Evolutionary conservation across 139 green algal species (phyloP), one percentile per base, ranked within the genome.

Genomic region (Dunaliella sp.): DNA sequence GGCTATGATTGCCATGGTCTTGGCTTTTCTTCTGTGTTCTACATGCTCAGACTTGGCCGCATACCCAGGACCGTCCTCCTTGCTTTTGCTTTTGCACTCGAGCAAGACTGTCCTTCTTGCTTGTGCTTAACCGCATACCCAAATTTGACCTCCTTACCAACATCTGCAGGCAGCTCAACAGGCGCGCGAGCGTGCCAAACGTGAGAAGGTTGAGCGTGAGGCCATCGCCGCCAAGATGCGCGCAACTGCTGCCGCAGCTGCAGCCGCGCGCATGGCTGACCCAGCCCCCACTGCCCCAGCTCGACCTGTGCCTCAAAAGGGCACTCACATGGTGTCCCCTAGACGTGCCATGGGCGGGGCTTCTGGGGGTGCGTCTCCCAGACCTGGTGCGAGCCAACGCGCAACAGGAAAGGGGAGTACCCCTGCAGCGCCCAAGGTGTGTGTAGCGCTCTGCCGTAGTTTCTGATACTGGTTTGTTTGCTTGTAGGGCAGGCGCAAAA

Each of bases 221-320:
- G 76, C 76, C 28, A 36, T 81, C 76, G 76, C 76, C 1, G 76
- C 76, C 30, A 33, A 81, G 31, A 33, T 81, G 76, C 76, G 76
- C 31, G 76, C 76, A 81, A 34, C 76, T 12, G 76, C 76, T 81
- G 76, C 76, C 12, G 76, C 76, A 81, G 76, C 76, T 37, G 78
- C 78, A 32, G 77, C 32, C 34, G 78, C n/a, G 3, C 12, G 35
- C 78, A n/a, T n/a, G n/a, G 38, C 30, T 24, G 36, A 24, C 78
- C 32, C 36, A 24, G 78, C 33, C 3, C 32, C 36, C 22, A 65
- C 78, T 3, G 24, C 78, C 16, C 3, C 78, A 7, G 38, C 78
- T 72, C 33, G 35, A 3, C 78, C 34, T 83, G 34, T 83, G 35
- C 38, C 78, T 16, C 7, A 65, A 16, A 7, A 65, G 48, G 48